These are phyloP conservation scores for Curvularia verruculosa DNA, from an alignment of 2,329 filamentous ascomycete species.

Conservation along the genomic window DNA sequence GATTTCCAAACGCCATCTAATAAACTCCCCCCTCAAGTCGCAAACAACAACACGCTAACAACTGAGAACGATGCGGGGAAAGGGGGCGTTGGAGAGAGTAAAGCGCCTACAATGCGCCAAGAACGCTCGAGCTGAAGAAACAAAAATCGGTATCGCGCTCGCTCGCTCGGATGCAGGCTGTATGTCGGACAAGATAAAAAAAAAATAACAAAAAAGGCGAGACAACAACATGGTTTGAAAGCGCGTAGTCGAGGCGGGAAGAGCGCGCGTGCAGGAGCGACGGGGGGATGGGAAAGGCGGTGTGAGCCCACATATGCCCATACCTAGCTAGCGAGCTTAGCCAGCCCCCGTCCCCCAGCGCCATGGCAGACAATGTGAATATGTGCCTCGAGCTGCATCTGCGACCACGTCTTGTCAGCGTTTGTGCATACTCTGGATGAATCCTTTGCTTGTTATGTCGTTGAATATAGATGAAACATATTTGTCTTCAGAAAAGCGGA, in stretches of 20 bases:
- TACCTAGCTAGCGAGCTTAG: background rate
- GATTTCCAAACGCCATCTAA: constrained; percentile 4
- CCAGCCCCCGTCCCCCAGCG: no score
- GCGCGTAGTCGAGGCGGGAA: background rate
- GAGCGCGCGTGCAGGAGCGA: background rate
- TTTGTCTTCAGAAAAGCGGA: no score
- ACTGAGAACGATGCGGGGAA: no score
- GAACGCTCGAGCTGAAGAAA: background rate
- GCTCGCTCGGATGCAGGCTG: background rate
- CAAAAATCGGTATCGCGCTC: constrained; percentile 5
- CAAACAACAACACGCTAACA: background rate
- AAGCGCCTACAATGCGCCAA: constrained; percentile 3
- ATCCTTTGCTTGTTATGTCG: no score
- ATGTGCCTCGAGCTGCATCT: background rate
- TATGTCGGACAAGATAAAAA: background rate
- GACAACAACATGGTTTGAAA: background rate
- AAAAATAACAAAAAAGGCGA: background rate
- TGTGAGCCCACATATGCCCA: background rate
- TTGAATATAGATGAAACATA: no score
- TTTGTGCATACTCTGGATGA: background rate
- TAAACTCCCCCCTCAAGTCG: background rate
- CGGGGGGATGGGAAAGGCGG: background rate
- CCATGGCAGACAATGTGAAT: background rate
- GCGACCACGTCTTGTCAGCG: background rate
- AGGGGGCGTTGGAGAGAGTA: no score